Base-by-base conservation (phyloP, 176 grass and related monocot species). In the Eremochloa ophiuroides region DNA sequence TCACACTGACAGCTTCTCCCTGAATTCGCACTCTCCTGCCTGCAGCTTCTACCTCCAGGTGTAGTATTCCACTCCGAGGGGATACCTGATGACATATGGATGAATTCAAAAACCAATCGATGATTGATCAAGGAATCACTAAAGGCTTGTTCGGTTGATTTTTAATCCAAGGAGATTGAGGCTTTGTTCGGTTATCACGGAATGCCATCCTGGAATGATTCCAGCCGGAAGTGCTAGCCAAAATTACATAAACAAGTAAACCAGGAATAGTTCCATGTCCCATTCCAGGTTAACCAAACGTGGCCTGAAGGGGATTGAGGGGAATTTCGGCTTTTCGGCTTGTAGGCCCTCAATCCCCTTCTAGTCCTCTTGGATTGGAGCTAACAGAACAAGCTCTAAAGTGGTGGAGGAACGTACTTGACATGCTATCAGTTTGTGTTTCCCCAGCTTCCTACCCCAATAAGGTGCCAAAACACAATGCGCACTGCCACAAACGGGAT, bases 401-500 rank as follows among this genome's bases (percentile, higher is more conserved):
- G n/a, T n/a, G n/a, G n/a, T 68, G 11, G 8, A 26, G 42, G 4
- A 27, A 64, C 60, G 37, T 91, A 91, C 94, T 83, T 89, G 90
- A 68, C 87, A 94, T 62, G 89, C 87, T 4, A 59, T 83, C 17
- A 97, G 80, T 10, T 65, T 85, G 73, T 85, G 78, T 68, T 97
- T 97, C 17, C 87, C 87, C 20, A 93, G 53, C 75, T 97, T 97
- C 77, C 73, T 53, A 10, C 91, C 86, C 94, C 91, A 94, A 20
- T 94, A 97, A 5, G 89, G 91, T 41, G 89, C 89, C 47, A 97
- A 72, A 10, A 83, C 71, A 84, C 87, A 97, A 42, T 97, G 91
- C 22, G 82, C 86, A 17, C 87, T 91, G 23, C 94, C 91, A 79
- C 86, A 86, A 10, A 97, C 94, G 28, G 89, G 94, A 86, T 97